A percentile compares a stretch with the other conserved stretches of the same genome.
Conservation (phyloP, 768 basidiomycete genomes). For the Pisolithus albus region DNA sequence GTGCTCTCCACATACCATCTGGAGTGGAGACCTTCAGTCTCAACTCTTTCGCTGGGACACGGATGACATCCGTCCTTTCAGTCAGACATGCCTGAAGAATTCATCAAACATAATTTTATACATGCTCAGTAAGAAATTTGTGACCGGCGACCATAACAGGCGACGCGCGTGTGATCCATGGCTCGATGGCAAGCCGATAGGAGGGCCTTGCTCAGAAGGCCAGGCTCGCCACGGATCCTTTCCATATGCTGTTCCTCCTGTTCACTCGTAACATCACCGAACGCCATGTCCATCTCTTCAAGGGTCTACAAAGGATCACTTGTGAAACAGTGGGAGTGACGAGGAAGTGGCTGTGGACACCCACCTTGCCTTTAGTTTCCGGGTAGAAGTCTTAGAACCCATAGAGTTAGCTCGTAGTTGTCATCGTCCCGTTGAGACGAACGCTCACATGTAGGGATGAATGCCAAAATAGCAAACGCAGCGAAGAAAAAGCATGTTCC, state of each 20-base stretch:
- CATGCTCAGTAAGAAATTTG: too few species aligned
- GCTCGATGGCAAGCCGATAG: conserved; percentile 8
- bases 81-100: too few species aligned
- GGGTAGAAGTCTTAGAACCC: conserved; percentile 21
- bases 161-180: neutral
- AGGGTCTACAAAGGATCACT: conserved; percentile 18
- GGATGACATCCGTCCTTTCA: too few species aligned
- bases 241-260: conserved; percentile 22
- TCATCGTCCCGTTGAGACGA: too few species aligned
- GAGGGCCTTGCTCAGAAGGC: conserved; percentile 21
- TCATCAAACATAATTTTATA: too few species aligned
- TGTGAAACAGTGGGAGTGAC: neutral
- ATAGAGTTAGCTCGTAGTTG: neutral
- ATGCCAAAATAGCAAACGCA: conserved; percentile 20
- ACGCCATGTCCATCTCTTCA: conserved; percentile 28
- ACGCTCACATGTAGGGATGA: conserved; percentile 23
- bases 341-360: neutral
- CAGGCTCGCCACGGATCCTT: conserved; percentile 21
- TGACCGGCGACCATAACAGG: too few species aligned
- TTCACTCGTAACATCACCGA: conserved; percentile 24
- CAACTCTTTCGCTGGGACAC: too few species aligned
- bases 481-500: conserved; percentile 25
- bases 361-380: conserved; percentile 28
- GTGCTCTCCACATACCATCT: too few species aligned
- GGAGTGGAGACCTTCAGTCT: too few species aligned